These are phyloP conservation scores for Dioscorea cayenensis DNA, from an alignment of 116 monocot species.

Conservation along the genomic window DNA sequence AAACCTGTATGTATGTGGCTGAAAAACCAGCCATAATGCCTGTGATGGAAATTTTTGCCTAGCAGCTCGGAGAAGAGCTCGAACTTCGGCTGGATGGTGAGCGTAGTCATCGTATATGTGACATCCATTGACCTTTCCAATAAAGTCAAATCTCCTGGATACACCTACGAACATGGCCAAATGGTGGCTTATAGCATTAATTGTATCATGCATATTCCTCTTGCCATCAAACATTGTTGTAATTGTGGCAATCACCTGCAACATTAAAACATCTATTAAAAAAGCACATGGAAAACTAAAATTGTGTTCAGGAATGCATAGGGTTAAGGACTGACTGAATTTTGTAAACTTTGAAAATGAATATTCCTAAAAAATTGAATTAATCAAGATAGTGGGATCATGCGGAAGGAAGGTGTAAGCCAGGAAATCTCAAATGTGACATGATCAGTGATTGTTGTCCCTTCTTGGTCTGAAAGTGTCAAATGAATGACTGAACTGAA, in stretches of 20 bases:
- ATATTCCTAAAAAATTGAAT: no score
- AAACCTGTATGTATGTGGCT: conserved; percentile 46
- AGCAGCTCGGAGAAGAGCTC: conserved; percentile 36
- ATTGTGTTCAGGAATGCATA: background rate
- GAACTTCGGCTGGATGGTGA: conserved; percentile 43
- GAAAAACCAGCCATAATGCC: conserved; percentile 39
- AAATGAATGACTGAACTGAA: no score
- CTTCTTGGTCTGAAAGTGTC: no score
- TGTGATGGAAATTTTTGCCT: conserved; percentile 23
- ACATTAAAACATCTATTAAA: background rate
- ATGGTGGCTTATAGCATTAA: conserved; percentile 15
- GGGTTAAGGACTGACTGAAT: no score
- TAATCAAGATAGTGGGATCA: no score
- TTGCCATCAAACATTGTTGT: conserved; percentile 9
- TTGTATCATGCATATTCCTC: conserved; percentile 6
- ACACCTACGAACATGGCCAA: conserved; percentile 33
- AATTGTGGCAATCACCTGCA: conserved; percentile 32
- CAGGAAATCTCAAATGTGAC: no score
- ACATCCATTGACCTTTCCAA: conserved; percentile 31
- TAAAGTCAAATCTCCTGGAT: conserved; percentile 35
- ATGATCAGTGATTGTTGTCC: no score
- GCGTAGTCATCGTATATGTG: conserved; percentile 46
- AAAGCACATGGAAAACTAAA: background rate
- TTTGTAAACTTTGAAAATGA: no score
- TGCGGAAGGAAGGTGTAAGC: no score